Evolutionary conservation across 257 asterid species (phyloP).

Genomic region (Forsythia viridissima): DNA sequence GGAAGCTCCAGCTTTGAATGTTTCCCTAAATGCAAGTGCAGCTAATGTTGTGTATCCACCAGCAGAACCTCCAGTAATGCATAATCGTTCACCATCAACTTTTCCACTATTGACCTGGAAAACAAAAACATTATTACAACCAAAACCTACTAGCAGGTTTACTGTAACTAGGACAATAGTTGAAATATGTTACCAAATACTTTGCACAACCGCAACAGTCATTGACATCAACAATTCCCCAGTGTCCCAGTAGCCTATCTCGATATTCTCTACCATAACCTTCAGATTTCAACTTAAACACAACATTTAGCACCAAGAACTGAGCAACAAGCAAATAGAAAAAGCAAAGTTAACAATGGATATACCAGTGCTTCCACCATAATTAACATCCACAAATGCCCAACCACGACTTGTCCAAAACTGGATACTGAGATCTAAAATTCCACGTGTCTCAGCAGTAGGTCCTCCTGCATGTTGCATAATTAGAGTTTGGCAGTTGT

Average conservation of each 20-base stretch:
- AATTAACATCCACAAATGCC: constrained; percentile 98
- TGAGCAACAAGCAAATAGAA: neutral
- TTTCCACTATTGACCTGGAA: constrained; percentile 77
- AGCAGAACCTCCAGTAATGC: constrained; percentile 97
- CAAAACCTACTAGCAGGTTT: neutral
- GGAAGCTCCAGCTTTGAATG: constrained; percentile 90
- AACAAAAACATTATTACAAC: constrained; percentile 26
- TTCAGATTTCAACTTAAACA: constrained; percentile 32
- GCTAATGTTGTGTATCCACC: constrained; percentile 98
- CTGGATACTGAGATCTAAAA: constrained; percentile 74
- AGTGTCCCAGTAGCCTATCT: constrained; percentile 75
- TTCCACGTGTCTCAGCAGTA: constrained; percentile 88
- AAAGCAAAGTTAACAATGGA: neutral
- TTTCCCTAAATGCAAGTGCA: constrained; percentile 84
- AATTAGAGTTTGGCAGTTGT: neutral
- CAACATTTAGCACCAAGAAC: constrained; percentile 7
- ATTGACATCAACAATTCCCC: constrained; percentile 94
- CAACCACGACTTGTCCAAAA: constrained; percentile 99
- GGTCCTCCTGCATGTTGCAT: constrained; percentile 74
- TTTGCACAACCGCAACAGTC: constrained; percentile 98
- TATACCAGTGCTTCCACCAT: constrained; percentile 97
- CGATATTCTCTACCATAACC: constrained; percentile 96
- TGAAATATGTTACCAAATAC: constrained; percentile 59
- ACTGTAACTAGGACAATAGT: constrained; percentile 11
- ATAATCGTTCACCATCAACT: constrained; percentile 79